A percentile compares a stretch with the other conserved stretches of the same genome.
phyloP scores from a whole-genome alignment of 192 early-diverging fungal species.

The Spinellus fusiger region DNA sequence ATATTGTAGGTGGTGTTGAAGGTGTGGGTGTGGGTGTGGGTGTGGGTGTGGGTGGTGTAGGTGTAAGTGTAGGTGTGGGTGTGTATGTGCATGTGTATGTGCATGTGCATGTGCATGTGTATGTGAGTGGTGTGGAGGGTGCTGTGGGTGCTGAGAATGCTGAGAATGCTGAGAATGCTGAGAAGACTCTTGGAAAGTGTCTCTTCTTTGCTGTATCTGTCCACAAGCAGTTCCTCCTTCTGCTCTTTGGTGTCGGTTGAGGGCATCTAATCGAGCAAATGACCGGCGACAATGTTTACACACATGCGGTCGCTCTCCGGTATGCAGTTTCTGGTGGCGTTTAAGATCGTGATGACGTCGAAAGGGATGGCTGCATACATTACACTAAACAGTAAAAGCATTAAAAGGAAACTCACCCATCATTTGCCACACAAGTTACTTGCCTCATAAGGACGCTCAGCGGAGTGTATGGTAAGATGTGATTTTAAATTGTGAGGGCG shows the following conservation, averaged over 20 bases:
- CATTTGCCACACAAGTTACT: slow-evolving; percentile 1
- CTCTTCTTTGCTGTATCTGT: too few species aligned
- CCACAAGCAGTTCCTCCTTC: slow-evolving; percentile 34
- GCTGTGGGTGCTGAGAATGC: background rate
- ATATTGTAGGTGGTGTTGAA: background rate
- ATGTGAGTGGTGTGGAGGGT: background rate
- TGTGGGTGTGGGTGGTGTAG: background rate
- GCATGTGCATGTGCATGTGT: slow-evolving; percentile 1
- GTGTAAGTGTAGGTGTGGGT: background rate
- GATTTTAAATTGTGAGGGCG: slow-evolving; percentile 29
- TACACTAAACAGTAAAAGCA: slow-evolving; percentile 21
- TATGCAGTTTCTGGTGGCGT: slow-evolving; percentile 76
- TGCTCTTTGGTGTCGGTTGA: slow-evolving; percentile 65
- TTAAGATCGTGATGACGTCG: slow-evolving; percentile 85
- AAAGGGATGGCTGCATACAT: slow-evolving; percentile 27
- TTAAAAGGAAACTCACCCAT: slow-evolving; percentile 1
- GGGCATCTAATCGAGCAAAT: slow-evolving; percentile 77
- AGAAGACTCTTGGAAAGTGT: too few species aligned
- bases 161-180: too few species aligned
- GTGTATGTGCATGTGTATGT: slow-evolving; percentile 1
- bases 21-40: background rate
- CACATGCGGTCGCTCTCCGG: slow-evolving; percentile 69
- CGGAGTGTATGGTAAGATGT: slow-evolving; percentile 24
- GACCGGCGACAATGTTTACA: slow-evolving; percentile 71
- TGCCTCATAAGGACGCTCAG: slow-evolving; percentile 26